Conservation (phyloP, 2,329 filamentous ascomycete genomes). For the Alternaria triticimaculans region DNA sequence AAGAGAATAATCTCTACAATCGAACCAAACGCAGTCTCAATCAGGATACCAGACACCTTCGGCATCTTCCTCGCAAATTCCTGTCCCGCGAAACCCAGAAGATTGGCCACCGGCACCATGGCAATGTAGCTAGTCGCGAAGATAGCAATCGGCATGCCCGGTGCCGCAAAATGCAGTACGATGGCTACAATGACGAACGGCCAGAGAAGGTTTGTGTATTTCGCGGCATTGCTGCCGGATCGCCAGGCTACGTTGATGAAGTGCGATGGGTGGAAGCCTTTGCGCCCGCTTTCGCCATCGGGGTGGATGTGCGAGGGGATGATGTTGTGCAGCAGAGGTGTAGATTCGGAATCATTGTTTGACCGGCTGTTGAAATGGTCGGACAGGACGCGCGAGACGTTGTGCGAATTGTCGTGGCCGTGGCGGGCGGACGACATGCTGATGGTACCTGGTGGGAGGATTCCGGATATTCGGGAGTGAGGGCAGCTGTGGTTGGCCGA, state of each 20-base stretch:
- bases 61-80: conserved; percentile 77
- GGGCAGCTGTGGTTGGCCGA: background rate
- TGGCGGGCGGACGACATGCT: conserved; percentile 13
- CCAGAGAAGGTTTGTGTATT: conserved; percentile 75
- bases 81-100: conserved; percentile 76
- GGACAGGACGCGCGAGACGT: conserved; percentile 11
- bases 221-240: conserved; percentile 69
- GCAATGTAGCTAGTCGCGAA: conserved; percentile 76
- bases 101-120: conserved; percentile 78
- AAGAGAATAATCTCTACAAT: conserved; percentile 85
- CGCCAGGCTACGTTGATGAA: conserved; percentile 70
- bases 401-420: conserved; percentile 15
- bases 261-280: conserved; percentile 66
- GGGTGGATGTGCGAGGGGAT: conserved; percentile 47
- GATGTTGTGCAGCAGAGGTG: conserved; percentile 40
- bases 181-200: conserved; percentile 75
- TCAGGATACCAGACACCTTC: conserved; percentile 71
- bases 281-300: conserved; percentile 72
- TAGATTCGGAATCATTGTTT: conserved; percentile 31
- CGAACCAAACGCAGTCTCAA: conserved; percentile 69
- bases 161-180: conserved; percentile 62
- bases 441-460: background rate
- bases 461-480: background rate
- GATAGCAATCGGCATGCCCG: conserved; percentile 64
- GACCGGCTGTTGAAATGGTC: conserved; percentile 16